These are phyloP conservation scores for Naganishia albida DNA, from an alignment of 1,284 basidiomycete species.

Conservation along the genomic window DNA sequence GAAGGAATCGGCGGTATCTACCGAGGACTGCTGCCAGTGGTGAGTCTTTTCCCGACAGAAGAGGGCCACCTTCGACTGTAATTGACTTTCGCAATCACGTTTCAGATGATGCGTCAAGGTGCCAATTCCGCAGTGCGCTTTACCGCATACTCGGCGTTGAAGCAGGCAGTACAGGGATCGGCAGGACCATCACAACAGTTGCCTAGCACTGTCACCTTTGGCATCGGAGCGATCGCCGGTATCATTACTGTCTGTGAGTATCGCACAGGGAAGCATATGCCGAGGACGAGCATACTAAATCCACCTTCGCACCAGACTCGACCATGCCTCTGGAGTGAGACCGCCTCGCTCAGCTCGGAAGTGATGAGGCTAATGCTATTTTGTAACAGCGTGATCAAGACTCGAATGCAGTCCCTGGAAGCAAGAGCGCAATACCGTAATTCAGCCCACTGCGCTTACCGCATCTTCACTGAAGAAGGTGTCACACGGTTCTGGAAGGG, in stretches of 20 bases:
- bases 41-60: conserved; percentile 54
- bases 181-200: conserved; percentile 79
- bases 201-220: conserved; percentile 87
- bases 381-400: conserved; percentile 80
- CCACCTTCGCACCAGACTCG: conserved; percentile 40
- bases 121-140: conserved; percentile 97
- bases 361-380: neutral
- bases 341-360: neutral
- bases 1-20: conserved; percentile 82
- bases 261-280: neutral
- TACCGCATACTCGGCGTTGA: conserved; percentile 89
- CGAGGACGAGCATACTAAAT: neutral
- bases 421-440: conserved; percentile 83
- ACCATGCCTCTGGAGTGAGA: conserved; percentile 92
- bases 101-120: conserved; percentile 94
- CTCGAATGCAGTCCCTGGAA: conserved; percentile 91
- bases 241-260: conserved; percentile 86
- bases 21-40: conserved; percentile 89
- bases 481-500: conserved; percentile 90
- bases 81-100: neutral
- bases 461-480: conserved; percentile 88
- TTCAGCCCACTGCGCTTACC: conserved; percentile 89
- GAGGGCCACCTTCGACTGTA: neutral
- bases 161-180: conserved; percentile 85
- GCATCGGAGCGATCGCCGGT: conserved; percentile 88